A percentile compares a stretch with the other conserved stretches of the same genome.
Evolutionary conservation across 2,329 filamentous ascomycete species (phyloP).

Genomic region (Xylaria hypoxylon): DNA sequence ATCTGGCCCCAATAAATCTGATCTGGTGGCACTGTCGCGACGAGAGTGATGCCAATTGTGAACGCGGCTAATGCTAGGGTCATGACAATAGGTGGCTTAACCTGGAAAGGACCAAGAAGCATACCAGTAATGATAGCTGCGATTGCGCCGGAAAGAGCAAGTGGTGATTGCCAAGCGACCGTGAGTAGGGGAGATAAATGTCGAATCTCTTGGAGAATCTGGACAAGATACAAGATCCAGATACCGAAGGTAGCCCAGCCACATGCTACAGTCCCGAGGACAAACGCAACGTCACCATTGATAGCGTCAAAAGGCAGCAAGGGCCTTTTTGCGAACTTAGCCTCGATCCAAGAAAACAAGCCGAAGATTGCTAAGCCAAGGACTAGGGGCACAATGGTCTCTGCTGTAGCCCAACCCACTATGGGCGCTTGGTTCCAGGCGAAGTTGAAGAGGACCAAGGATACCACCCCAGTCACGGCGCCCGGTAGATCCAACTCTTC

Average conservation of each 20-base stretch:
- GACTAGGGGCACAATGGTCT: slow-evolving; percentile 64
- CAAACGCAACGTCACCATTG: slow-evolving; percentile 60
- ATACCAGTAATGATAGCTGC: slow-evolving; percentile 47
- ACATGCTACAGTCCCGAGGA: slow-evolving; percentile 59
- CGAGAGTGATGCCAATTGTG: slow-evolving; percentile 43
- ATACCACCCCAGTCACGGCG: slow-evolving; percentile 57
- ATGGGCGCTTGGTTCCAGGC: slow-evolving; percentile 69
- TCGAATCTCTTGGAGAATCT: slow-evolving; percentile 54
- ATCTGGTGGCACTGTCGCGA: slow-evolving; percentile 54
- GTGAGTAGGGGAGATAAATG: slow-evolving; percentile 51
- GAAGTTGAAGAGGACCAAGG: slow-evolving; percentile 67
- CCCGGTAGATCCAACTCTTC: slow-evolving; percentile 45
- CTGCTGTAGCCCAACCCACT: slow-evolving; percentile 63
- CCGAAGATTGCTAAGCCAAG: slow-evolving; percentile 62
- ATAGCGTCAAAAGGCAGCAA: slow-evolving; percentile 64
- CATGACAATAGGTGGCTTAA: slow-evolving; percentile 45
- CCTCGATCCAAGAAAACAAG: slow-evolving; percentile 64
- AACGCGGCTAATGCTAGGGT: slow-evolving; percentile 46
- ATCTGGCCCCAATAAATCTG: slow-evolving; percentile 66
- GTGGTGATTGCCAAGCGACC: slow-evolving; percentile 51
- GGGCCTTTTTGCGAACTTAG: slow-evolving; percentile 56
- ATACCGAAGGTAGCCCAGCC: slow-evolving; percentile 60
- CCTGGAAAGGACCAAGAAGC: slow-evolving; percentile 44
- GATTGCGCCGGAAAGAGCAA: slow-evolving; percentile 50
- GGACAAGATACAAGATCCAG: slow-evolving; percentile 56